Percentiles rank a stretch among this genome's conserved stretches.
Evolutionary conservation across 1,284 basidiomycete species (phyloP).

Genomic region (Gymnopus androsaceus): DNA sequence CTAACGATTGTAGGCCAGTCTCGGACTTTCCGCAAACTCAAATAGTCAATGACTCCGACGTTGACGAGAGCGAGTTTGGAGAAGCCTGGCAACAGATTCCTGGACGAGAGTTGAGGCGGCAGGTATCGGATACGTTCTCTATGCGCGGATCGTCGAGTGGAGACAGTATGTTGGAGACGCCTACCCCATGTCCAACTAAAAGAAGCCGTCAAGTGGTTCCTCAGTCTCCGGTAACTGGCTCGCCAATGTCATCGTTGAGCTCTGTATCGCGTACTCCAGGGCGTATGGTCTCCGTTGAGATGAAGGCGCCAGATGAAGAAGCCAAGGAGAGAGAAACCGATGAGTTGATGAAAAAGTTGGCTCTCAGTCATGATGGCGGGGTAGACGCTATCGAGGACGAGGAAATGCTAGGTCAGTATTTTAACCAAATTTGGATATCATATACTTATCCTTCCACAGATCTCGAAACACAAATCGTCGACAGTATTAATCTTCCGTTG

Average conservation of each 20-base stretch:
- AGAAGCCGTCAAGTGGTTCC: neutral
- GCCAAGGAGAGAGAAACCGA: constrained; percentile 33
- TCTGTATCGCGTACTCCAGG: too few species aligned
- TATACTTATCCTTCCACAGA: constrained; percentile 31
- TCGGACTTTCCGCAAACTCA: constrained; percentile 9
- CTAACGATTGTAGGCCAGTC: neutral
- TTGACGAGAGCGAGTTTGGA: neutral
- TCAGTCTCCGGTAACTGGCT: constrained; percentile 9
- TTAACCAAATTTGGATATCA: neutral
- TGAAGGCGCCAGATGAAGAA: constrained; percentile 10
- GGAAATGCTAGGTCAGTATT: constrained; percentile 47
- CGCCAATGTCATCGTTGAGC: neutral
- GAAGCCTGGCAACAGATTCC: neutral
- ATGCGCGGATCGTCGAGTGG: neutral
- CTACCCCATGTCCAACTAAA: neutral
- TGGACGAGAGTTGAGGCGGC: neutral
- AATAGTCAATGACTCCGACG: neutral
- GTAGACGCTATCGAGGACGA: constrained; percentile 40
- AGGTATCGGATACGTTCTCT: constrained; percentile 3
- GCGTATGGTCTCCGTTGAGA: constrained; percentile 1
- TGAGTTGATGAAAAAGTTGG: constrained; percentile 44
- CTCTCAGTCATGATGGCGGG: constrained; percentile 42
- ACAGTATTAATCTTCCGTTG: constrained; percentile 1
- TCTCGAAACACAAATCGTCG: constrained; percentile 35
- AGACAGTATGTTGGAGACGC: neutral